Evolutionary conservation across 2,329 filamentous ascomycete species (phyloP), one percentile per base, ranked within the genome.

Genomic region (Talaromyces sp.): DNA sequence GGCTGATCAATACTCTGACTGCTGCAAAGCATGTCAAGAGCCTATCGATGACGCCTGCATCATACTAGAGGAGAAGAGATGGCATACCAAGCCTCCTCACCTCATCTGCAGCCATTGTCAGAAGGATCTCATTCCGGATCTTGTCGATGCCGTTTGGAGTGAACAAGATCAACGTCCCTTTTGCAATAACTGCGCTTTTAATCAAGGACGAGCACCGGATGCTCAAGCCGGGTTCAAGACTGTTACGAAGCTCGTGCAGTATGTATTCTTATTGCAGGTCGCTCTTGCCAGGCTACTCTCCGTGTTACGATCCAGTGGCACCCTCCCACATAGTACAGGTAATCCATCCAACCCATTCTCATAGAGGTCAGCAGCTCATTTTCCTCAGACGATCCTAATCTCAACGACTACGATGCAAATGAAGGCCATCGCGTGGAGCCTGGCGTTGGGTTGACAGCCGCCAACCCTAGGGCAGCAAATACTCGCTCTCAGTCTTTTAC

Each of bases 1-100:
- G 23, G 88, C 89, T 9, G 86, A 89, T 56, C 86, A 89, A 70
- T 85, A 89, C 69, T 93, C 90, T 3, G 95, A 99, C 75, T 90
- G 95, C 66, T 99, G 95, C 73, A 82, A 84, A 4, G 78, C 85
- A 25, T 99, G 95, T 76, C 85, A 87, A 65, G 89, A 92, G 67
- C 91, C 95, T 9, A 93, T 99, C 61, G 95, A 99, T 73, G 93
- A 98, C 73, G 93, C 96, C 74, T 99, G 95, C 74, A 86, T 91
- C 65, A 87, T 88, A 69, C 82, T 84, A 65, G 88, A 86, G 48
- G 87, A 93, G 64, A 84, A 85, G 72, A 86, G 93, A 67, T 96
- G 93, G 87, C 95, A 99, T 74, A 79, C 91, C 52, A 84, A 84
- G 52, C 79, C 78, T 7, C 73, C 77, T 46, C 97, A 96, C 76